Evolutionary conservation across 768 basidiomycete species (phyloP), one percentile per base, ranked within the genome.

Genomic region (Hygrophorus pudorinus): DNA sequence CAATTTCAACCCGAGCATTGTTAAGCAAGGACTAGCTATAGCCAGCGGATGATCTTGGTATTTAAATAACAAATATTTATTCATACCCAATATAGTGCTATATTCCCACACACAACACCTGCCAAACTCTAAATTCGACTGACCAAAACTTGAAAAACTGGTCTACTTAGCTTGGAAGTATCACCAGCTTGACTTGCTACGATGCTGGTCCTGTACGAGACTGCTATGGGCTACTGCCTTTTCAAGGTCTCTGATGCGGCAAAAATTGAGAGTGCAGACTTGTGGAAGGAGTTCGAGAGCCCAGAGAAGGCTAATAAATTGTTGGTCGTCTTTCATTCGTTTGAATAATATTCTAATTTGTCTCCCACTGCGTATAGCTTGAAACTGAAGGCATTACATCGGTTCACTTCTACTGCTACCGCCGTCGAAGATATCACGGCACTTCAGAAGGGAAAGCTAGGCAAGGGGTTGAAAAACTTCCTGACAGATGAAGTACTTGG

Each of bases 171-270:
- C 21, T 18, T 28, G 29, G 27, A 27, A 13, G 14, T 41, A 13
- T 16, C 5, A 17, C n/a, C 12, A 13, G 12, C 4, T 12, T 12
- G 2, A 14, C 17, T 27, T 18, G 30, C 14, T 52, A 65, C 65
- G 65, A 98, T 98, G 92, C 78, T 97, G 65, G 93, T 98, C 36
- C 74, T 99, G 51, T 91, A 92, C 70, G 96, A 98, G 71, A 92
- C 91, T 1, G 78, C 91, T 32, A 78, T 94, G 65, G 91, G 94
- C 65, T 97, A 91, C 73, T 92, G 89, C 71, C 84, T 99, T 43
- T 97, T 99, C 81, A 96, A 96, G 66, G 75, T 94, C 51, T 82
- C 83, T 42, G 84, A 91, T 66, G 71, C 87, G 32, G 85, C 85
- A 44, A 96, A 93, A 70, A 68, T 94, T 42, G 78, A 82, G 58